Conservation (phyloP, 2,329 filamentous ascomycete genomes). For the Cercospora zeina region DNA sequence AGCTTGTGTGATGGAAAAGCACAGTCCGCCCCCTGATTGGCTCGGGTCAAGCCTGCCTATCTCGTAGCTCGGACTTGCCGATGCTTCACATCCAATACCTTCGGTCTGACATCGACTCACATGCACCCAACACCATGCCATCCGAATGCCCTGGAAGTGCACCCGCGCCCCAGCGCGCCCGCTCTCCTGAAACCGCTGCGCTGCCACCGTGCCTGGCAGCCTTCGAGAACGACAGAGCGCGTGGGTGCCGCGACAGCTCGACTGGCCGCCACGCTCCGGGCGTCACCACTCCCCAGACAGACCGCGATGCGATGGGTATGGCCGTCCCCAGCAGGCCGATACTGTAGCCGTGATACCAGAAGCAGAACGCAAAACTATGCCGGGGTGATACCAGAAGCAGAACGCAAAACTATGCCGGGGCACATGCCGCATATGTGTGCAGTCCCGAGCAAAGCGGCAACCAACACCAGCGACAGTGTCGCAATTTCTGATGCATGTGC, state of each 20-base stretch:
- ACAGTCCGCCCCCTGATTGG: conserved; percentile 19
- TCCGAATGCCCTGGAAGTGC: conserved; percentile 27
- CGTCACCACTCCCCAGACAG: conserved; percentile 20
- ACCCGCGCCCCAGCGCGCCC: conserved; percentile 23
- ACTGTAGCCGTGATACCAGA: conserved; percentile 8
- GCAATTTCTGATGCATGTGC: conserved; percentile 27
- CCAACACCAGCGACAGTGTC: conserved; percentile 23
- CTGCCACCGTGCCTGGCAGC: conserved; percentile 25
- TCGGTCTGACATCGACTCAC: conserved; percentile 3
- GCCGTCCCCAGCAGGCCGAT: neutral
- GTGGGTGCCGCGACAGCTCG: conserved; percentile 18
- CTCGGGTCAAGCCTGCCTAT: conserved; percentile 2
- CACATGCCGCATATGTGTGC: conserved; percentile 27
- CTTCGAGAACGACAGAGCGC: conserved; percentile 29
- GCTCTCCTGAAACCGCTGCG: conserved; percentile 28
- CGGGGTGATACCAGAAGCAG: neutral
- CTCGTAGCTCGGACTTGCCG: neutral
- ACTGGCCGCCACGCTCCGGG: conserved; percentile 28
- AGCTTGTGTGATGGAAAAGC: conserved; percentile 18
- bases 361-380: too few relatives aligned
- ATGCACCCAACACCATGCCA: conserved; percentile 21
- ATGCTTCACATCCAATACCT: neutral
- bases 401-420: conserved; percentile 26
- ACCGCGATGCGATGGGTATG: conserved; percentile 18
- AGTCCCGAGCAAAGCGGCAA: conserved; percentile 21